Percentiles rank a stretch among this genome's conserved stretches.
Evolutionary conservation across 164 flowering plant species (phyloP).

Genomic region (Annona squamosa): DNA sequence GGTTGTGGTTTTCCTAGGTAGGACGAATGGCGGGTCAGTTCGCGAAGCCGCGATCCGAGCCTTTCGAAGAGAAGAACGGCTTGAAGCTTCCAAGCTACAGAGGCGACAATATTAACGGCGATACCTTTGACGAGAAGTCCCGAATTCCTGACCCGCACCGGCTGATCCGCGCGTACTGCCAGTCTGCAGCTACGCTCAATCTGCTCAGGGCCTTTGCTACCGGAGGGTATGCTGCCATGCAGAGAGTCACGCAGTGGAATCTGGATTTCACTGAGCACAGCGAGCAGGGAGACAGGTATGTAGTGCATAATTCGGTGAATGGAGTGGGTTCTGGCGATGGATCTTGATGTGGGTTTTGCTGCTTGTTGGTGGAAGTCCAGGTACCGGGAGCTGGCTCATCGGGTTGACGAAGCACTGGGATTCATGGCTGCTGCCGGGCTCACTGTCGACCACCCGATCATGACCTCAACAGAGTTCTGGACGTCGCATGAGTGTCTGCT

Average conservation of each 20-base stretch:
- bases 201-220: constrained; percentile 86
- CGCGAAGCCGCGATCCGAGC: constrained; percentile 90
- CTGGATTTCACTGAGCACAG: constrained; percentile 84
- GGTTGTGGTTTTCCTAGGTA: constrained; percentile 31
- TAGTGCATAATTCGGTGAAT: background rate
- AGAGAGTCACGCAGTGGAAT: constrained; percentile 91
- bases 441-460: constrained; percentile 72
- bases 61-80: constrained; percentile 70
- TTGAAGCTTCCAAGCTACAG: constrained; percentile 91
- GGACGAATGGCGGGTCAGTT: constrained; percentile 99
- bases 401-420: constrained; percentile 88
- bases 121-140: constrained; percentile 65
- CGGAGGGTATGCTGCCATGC: constrained; percentile 97
- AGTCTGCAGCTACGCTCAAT: constrained; percentile 77
- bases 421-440: constrained; percentile 90
- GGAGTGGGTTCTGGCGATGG: background rate
- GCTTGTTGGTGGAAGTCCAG: constrained; percentile 23
- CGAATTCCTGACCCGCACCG: constrained; percentile 83
- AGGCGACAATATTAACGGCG: constrained; percentile 87
- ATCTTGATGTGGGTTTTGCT: background rate
- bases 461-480: constrained; percentile 88
- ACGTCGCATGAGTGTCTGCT: constrained; percentile 91
- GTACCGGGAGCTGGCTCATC: constrained; percentile 73
- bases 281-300: constrained; percentile 85
- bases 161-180: constrained; percentile 80